Evolutionary conservation across 2,329 filamentous ascomycete genomes (phyloP), one percentile per base, ranked within the genome.

Genomic region (Beauveria varroae): DNA sequence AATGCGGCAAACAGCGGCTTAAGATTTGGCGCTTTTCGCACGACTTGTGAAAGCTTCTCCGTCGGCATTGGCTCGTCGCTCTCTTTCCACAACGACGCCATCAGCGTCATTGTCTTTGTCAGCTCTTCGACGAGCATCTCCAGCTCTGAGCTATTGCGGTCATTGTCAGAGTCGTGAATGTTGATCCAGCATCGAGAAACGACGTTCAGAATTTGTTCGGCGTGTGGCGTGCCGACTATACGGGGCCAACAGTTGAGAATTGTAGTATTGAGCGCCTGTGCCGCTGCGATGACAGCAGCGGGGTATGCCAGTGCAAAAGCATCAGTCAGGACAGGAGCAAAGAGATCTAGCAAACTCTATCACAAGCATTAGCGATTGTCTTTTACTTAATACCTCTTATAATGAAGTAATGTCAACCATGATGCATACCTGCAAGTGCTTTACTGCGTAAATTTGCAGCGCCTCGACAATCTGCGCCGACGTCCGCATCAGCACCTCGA

Each of bases 191-290:
- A 88, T 1, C 84, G 69, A 41, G 81, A 79, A 1, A 91, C 65
- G 0, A 82, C 84, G 65, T 82, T 82, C 51, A 91, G 71, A 6
- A 93, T 74, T 63, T 89, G 85, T 4, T 81, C 83, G 30, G 83
- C 77, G 76, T 90, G 86, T 34, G 76, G 74, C 56, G 76, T 69
- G 5, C 70, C 67, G 10, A 68, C 73, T 5, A 96, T 75, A 5
- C 91, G 79, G 12, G 89, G 88, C 86, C 91, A 92, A 62, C 84
- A 85, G 63, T 81, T 86, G 14, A 80, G 66, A 12, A 96, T 74
- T 16, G 88, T 74, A 0, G 76, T 74, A 57, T 85, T 80, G 24
- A 91, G 67, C 1, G 85, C 79, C 20, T 76, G 70, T 3, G 81
- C 71, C 0, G 85, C 81, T 0, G 81, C 76, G 1, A 79, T 58